These are phyloP conservation scores for Saccharomycopsis fermentans DNA, from an alignment of 805 yeast species.

Conservation along the genomic window DNA sequence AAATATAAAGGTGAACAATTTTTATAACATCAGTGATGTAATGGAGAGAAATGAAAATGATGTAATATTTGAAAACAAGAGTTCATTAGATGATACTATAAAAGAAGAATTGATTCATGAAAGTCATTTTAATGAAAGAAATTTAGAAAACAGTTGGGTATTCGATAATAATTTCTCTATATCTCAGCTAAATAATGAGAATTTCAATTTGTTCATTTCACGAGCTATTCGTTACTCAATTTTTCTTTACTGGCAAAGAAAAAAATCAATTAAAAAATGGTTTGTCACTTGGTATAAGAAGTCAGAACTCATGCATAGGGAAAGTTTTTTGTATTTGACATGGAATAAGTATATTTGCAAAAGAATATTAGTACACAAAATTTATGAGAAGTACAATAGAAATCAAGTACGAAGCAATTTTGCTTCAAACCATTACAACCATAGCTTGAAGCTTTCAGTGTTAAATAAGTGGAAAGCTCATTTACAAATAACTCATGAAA, in stretches of 20 bases:
- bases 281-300: conserved; percentile 9
- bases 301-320: conserved; percentile 2
- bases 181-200: conserved; percentile 6
- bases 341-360: conserved; percentile 9
- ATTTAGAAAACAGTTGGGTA: conserved; percentile 12
- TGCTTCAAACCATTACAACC: not conserved
- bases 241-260: conserved; percentile 13
- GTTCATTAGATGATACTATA: not conserved
- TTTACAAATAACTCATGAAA: not conserved
- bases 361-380: conserved; percentile 7
- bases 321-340: not conserved
- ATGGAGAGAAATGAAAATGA: conserved; percentile 1
- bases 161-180: conserved; percentile 4
- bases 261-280: conserved; percentile 6
- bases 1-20: conserved; percentile 3
- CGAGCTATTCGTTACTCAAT: conserved; percentile 16
- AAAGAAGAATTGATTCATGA: conserved; percentile 1
- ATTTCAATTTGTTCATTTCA: conserved; percentile 15
- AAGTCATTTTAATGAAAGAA: conserved; percentile 1
- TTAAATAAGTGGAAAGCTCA: not conserved
- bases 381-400: conserved; percentile 1
- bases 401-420: not conserved
- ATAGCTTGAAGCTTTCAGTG: not conserved
- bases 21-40: conserved; percentile 4
- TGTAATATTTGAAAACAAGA: not conserved